Evolutionary conservation across 768 basidiomycete species (phyloP), one percentile per base, ranked within the genome.

Genomic region (Mycena metata): DNA sequence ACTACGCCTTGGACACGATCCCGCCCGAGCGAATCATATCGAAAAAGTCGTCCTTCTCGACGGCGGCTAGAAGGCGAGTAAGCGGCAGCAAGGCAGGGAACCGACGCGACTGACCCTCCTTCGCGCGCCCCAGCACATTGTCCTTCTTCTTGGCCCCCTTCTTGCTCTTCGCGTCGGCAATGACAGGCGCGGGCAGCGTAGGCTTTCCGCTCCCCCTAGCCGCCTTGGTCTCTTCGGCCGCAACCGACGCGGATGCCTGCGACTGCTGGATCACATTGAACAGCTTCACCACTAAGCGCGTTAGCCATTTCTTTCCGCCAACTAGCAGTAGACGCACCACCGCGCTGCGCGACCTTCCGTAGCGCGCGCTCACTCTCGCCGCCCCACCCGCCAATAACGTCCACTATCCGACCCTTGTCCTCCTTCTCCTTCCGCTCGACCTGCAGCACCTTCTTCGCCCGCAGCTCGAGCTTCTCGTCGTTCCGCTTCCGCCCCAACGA

Each of bases 351-450:
- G 78, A 87, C 94, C 84, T 92, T 98, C 77, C 86, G 88, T 74
- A 90, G 82, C 66, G 86, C 91, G 78, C 88, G 87, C 82, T 91
- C 95, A 79, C 87, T 88, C 78, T 93, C 92, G 15, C 87, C 91
- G 35, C 93, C 96, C 96, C 96, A 98, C 46, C 95, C 95, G 64
- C 90, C 94, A 76, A 93, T 94, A 17, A 89, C 88, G 76, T 92
- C 90, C 45, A 81, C 86, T 70, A 92, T 85, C 64, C 88, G 82
- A 15, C 88, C 88, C 69, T 83, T 89, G 70, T 93, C 92, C 70
- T 93, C 91, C 70, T 85, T 91, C 69, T 90, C 91, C 76, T 89
- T 92, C 78, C 84, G 89, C 74, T 93, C 93, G 26, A 87, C 81
- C 58, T 88, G 89, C 35, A 95, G 84, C 17, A 88, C 85, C 72